Conservation (phyloP, 805 yeast species). For the Isabelozyma pseudorhagii region DNA sequence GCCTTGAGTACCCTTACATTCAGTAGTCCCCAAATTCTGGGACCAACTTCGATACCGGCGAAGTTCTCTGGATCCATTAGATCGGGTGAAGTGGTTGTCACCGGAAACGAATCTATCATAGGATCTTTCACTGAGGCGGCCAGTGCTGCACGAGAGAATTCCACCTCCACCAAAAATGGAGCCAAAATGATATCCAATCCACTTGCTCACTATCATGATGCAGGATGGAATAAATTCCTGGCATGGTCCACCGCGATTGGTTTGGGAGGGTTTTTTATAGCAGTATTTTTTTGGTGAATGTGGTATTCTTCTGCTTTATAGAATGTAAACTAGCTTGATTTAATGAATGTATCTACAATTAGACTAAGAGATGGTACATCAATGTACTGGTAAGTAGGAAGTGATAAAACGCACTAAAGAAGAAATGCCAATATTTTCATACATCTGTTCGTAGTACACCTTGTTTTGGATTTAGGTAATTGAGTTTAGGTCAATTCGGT, state of each 20-base stretch:
- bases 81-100: constrained; percentile 27
- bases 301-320: neutral
- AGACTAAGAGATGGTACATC: too few relatives aligned
- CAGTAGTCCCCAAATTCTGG: neutral
- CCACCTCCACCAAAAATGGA: constrained; percentile 2
- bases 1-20: constrained; percentile 7
- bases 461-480: too few relatives aligned
- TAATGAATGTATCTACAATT: neutral
- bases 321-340: neutral
- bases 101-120: constrained; percentile 8
- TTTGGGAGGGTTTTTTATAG: neutral
- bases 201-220: neutral
- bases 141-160: constrained; percentile 6
- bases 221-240: neutral
- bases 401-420: too few relatives aligned
- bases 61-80: constrained; percentile 23
- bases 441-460: too few relatives aligned
- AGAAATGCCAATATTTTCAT: too few relatives aligned
- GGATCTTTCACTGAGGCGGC: constrained; percentile 5
- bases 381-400: too few relatives aligned
- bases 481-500: too few relatives aligned
- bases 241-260: neutral
- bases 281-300: neutral
- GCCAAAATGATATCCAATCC: neutral
- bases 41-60: constrained; percentile 15